These are phyloP conservation scores for Ilex paraguariensis DNA, from an alignment of 305 asterid genomes.

Conservation along the genomic window DNA sequence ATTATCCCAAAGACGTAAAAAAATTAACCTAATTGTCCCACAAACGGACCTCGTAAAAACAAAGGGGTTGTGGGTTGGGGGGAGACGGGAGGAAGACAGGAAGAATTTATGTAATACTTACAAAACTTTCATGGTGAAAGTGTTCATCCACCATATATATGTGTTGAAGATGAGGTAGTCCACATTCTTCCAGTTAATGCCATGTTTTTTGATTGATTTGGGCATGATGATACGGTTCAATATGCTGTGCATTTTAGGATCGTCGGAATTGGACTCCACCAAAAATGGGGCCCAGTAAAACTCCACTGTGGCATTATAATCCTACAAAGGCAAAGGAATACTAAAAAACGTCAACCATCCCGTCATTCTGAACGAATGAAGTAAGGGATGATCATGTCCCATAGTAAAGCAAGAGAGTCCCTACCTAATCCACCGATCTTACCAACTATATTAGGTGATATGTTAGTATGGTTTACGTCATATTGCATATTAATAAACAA, in stretches of 20 bases:
- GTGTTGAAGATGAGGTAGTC: conserved; percentile 88
- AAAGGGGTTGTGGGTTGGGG: too few species aligned
- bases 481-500: too few species aligned
- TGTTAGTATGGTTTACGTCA: too few species aligned
- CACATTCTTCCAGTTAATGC: conserved; percentile 78
- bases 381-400: too few species aligned
- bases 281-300: conserved; percentile 92
- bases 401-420: too few species aligned
- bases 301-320: conserved; percentile 85
- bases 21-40: background rate
- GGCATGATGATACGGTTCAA: conserved; percentile 85
- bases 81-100: background rate
- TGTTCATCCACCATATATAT: conserved; percentile 99
- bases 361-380: too few species aligned
- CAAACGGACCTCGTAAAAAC: too few species aligned
- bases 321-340: conserved; percentile 32
- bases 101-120: conserved; percentile 28
- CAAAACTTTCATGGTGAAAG: conserved; percentile 81
- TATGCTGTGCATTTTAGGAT: conserved; percentile 87
- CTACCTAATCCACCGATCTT: too few species aligned
- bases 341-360: background rate
- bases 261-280: conserved; percentile 94
- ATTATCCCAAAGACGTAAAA: background rate
- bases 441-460: too few species aligned
- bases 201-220: conserved; percentile 74